Conservation (phyloP, 148 eudicot genomes). For the Arctostaphylos glauca region DNA sequence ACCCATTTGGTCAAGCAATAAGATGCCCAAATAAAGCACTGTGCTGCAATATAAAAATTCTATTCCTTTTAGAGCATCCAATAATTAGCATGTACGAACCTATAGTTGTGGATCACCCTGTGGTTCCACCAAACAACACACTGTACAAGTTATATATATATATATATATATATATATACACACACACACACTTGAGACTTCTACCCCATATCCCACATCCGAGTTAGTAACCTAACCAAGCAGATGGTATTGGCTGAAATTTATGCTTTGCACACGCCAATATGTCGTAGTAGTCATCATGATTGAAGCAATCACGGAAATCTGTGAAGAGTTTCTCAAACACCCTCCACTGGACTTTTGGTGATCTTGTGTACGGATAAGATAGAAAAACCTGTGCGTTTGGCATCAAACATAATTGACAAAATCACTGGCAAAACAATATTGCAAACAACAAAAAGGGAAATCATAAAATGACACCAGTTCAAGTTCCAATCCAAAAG, state of each 20-base stretch:
- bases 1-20: background rate
- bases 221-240: conserved; percentile 69
- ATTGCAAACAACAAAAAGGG: background rate
- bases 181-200: background rate
- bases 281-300: conserved; percentile 52
- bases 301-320: conserved; percentile 64
- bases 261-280: conserved; percentile 59
- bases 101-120: background rate
- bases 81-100: background rate
- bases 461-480: background rate
- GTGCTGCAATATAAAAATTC: background rate
- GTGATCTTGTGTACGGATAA: conserved; percentile 67
- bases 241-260: conserved; percentile 65
- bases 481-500: background rate
- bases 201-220: background rate
- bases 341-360: conserved; percentile 64
- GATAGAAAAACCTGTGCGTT: conserved; percentile 58
- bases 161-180: too few relatives aligned
- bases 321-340: conserved; percentile 84
- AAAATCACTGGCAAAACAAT: background rate
- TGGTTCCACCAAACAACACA: background rate
- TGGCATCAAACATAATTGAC: background rate
- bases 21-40: background rate
- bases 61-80: background rate
- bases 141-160: background rate